Conservation (phyloP, 2,329 filamentous ascomycete genomes). For the Talaromyces sp. region DNA sequence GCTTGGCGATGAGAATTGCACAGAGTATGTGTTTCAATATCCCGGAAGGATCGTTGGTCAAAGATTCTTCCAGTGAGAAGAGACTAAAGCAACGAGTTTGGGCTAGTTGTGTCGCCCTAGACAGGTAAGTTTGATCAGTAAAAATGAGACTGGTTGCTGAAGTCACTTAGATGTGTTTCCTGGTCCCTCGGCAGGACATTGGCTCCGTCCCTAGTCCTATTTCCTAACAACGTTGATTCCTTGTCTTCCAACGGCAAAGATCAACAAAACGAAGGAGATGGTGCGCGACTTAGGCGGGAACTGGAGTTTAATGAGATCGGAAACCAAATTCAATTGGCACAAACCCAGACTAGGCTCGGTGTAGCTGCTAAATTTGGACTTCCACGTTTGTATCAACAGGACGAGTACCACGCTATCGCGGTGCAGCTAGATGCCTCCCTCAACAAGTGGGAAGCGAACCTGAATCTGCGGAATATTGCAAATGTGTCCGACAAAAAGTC, state of each 20-base stretch:
- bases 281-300: not conserved
- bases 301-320: conserved; percentile 16
- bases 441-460: conserved; percentile 13
- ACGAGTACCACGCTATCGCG: conserved; percentile 14
- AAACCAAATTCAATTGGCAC: conserved; percentile 16
- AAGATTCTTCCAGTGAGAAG: not conserved
- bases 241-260: not conserved
- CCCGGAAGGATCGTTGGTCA: not conserved
- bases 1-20: conserved; percentile 15
- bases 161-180: conserved; percentile 14
- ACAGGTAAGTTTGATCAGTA: conserved; percentile 10
- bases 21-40: conserved; percentile 14
- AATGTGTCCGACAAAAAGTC: conserved; percentile 6
- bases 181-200: conserved; percentile 16
- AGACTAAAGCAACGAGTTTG: conserved; percentile 13
- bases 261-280: not conserved
- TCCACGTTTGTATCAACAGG: conserved; percentile 12
- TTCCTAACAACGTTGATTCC: not conserved
- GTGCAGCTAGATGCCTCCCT: conserved; percentile 14
- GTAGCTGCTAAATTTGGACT: conserved; percentile 10
- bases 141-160: not conserved
- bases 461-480: conserved; percentile 7
- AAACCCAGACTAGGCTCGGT: conserved; percentile 13
- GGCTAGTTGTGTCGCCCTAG: conserved; percentile 15
- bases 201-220: conserved; percentile 8